Conservation (phyloP, 352 stramenopile genomes). For the Peronospora destructor region DNA sequence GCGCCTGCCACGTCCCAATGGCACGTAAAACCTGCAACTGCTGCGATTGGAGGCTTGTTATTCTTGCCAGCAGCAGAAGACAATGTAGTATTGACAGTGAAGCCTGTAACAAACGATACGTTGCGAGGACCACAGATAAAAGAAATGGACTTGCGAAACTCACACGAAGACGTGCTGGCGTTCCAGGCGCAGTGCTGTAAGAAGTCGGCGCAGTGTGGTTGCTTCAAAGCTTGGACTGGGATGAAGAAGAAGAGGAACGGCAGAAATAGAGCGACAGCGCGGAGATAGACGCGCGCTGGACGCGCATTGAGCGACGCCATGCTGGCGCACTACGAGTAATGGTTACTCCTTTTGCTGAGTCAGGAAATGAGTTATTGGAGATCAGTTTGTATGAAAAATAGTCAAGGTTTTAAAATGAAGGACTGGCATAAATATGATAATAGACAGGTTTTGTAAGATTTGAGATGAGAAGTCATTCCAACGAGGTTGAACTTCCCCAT, state of each 20-base stretch:
- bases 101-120: neutral
- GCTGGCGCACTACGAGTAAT: neutral
- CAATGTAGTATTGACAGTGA: constrained; percentile 1
- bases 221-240: constrained; percentile 3
- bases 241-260: constrained; percentile 1
- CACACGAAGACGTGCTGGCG: constrained; percentile 43
- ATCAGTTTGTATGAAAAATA: too few relatives aligned
- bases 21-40: constrained; percentile 34
- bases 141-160: constrained; percentile 34
- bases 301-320: constrained; percentile 5
- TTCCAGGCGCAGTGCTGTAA: constrained; percentile 39
- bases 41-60: neutral
- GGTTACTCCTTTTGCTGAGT: too few relatives aligned
- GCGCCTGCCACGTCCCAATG: constrained; percentile 57
- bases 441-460: neutral
- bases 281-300: neutral
- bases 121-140: constrained; percentile 37
- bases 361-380: too few relatives aligned
- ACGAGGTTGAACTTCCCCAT: neutral
- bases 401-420: too few relatives aligned
- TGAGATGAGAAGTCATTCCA: neutral
- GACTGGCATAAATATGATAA: neutral
- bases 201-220: constrained; percentile 43
- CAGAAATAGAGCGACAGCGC: constrained; percentile 1
- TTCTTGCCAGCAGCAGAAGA: constrained; percentile 9